Conservation (phyloP, 495 filamentous ascomycete genomes). For the Neurospora tetraspora region DNA sequence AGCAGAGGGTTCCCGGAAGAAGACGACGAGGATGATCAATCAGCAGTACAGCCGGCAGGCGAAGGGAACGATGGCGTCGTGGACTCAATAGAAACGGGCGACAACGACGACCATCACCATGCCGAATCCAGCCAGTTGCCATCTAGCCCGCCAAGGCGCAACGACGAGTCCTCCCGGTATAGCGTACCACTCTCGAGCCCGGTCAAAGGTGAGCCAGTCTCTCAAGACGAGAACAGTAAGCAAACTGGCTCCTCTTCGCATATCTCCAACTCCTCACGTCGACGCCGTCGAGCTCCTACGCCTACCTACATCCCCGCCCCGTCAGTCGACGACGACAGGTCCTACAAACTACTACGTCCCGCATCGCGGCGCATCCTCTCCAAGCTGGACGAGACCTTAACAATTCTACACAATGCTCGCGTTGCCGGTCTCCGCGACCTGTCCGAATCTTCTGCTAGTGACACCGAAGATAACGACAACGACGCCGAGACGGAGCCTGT, state of each 20-base stretch:
- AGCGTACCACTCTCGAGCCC: neutral
- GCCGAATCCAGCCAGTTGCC: neutral
- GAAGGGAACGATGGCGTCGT: neutral
- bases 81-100: conserved; percentile 6
- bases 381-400: conserved; percentile 55
- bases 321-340: conserved; percentile 46
- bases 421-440: conserved; percentile 28
- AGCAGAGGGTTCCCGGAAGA: conserved; percentile 4
- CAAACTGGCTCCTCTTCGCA: neutral
- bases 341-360: conserved; percentile 50
- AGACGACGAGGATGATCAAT: neutral
- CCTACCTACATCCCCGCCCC: conserved; percentile 14
- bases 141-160: neutral
- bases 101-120: neutral
- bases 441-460: conserved; percentile 25
- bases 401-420: conserved; percentile 54
- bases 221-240: neutral
- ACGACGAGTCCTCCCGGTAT: neutral
- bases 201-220: neutral
- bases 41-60: neutral
- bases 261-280: neutral
- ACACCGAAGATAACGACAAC: conserved; percentile 20
- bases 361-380: conserved; percentile 53
- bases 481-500: conserved; percentile 6
- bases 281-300: neutral